Evolutionary conservation across 805 yeast genomes (phyloP).

Genomic region (Yarrowia sp.): DNA sequence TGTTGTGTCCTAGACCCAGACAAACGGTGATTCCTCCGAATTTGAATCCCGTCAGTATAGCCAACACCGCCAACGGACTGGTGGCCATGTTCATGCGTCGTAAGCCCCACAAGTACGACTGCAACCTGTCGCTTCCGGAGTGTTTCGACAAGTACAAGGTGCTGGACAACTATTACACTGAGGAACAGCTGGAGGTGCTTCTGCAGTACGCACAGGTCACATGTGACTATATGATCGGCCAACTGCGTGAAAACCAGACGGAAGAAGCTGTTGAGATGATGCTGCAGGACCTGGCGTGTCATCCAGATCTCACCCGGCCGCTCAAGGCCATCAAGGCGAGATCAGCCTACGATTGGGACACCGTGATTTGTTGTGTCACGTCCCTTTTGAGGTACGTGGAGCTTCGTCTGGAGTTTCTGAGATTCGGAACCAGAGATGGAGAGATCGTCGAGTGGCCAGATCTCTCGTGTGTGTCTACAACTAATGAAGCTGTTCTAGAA

Average conservation of each 20-base stretch:
- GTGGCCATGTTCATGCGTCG: background rate
- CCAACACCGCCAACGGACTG: background rate
- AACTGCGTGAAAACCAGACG: background rate
- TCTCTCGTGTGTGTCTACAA: background rate
- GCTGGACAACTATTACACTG: conserved; percentile 10
- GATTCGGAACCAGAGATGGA: background rate
- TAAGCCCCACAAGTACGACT: background rate
- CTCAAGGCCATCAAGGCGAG: conserved; percentile 5
- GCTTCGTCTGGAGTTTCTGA: conserved; percentile 3
- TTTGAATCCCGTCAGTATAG: background rate
- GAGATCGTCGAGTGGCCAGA: background rate
- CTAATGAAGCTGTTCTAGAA: too few species aligned
- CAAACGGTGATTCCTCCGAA: background rate
- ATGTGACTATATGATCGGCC: background rate
- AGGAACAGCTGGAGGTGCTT: background rate
- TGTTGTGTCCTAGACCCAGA: background rate
- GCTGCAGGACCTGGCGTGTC: background rate
- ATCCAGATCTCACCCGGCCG: background rate
- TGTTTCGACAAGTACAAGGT: background rate
- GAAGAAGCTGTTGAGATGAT: conserved; percentile 17
- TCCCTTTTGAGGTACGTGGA: background rate
- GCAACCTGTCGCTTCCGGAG: background rate
- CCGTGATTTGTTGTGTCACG: background rate
- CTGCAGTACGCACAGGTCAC: background rate
- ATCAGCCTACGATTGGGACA: background rate